Base-by-base conservation (phyloP, 106 monocot genomes). In the Dioscorea alata region DNA sequence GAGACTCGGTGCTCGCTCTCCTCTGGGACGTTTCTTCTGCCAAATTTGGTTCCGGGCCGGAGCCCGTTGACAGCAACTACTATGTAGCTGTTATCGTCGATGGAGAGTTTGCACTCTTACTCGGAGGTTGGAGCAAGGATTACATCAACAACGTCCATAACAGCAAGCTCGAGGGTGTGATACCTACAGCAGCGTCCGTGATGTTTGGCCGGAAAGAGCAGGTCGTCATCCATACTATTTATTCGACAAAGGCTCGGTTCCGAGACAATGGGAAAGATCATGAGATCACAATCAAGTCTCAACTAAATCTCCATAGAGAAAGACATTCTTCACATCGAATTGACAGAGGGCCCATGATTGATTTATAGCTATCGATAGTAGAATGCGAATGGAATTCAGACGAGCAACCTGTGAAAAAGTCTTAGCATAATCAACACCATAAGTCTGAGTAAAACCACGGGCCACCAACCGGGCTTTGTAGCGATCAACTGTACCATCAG, bases 1-100 rank as follows among this genome's bases (percentile, higher is more conserved):
- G 73, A 5, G 59, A 57, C 24, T 71, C 71, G 13, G 34, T 31
- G 25, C 16, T 80, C 58, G 71, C 15, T 6, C 60, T 85, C 62
- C 19, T 73, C 64, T 85, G 89, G 85, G 89, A 90, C 77, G 65
- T 80, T 59, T 83, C 89, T 53, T 24, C 52, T 10, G 82, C 91
- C 32, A 84, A 75, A 77, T 87, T 82, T 67, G 71, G 49, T n/a
- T 22, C 79, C 59, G 59, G 59, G 19, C 82, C 82, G 0, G 89
- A 85, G 35, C 85, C 89, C 8, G 18, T 71, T 23, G 68, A 75
- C 33, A 75, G 10, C 42, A 42, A 73, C 24, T 90, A 83, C 80
- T 83, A 83, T 69, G 62, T 85, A 8, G 74, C 67, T 0, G 62
- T 83, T 25, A 52, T 71, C 12, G 74, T 70, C 33, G 80, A 81